Conservation (phyloP, 129 eudicot genomes). For the Flaveria ramosissima region DNA sequence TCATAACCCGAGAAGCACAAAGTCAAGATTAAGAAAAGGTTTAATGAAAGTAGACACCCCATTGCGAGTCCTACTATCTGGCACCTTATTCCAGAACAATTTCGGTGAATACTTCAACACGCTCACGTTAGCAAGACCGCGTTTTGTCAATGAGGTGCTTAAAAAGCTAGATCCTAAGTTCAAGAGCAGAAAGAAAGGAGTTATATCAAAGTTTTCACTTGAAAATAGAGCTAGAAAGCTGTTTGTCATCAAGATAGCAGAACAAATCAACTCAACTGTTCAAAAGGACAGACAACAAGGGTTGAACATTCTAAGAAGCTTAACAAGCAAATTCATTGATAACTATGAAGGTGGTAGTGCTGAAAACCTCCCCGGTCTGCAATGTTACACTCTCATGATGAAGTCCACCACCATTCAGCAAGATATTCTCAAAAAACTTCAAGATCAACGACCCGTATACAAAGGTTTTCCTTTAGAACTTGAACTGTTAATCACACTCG, state of each 20-base stretch:
- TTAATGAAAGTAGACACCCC: constrained; percentile 86
- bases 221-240: constrained; percentile 92
- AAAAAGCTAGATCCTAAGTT: constrained; percentile 76
- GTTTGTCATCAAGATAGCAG: constrained; percentile 70
- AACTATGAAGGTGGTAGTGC: constrained; percentile 92
- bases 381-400: constrained; percentile 93
- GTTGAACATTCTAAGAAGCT: constrained; percentile 61
- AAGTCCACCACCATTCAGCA: constrained; percentile 83
- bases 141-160: constrained; percentile 74
- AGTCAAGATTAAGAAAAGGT: constrained; percentile 86
- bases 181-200: constrained; percentile 58
- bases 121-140: constrained; percentile 81
- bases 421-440: constrained; percentile 72
- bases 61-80: constrained; percentile 77
- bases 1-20: constrained; percentile 97
- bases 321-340: constrained; percentile 78
- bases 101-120: constrained; percentile 98
- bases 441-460: constrained; percentile 67
- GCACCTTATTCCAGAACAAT: constrained; percentile 91
- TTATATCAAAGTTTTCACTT: constrained; percentile 55
- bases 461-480: constrained; percentile 87
- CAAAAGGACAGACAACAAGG: constrained; percentile 65
- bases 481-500: constrained; percentile 90
- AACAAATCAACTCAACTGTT: constrained; percentile 63
- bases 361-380: constrained; percentile 82